phyloP scores from a whole-genome alignment of 495 filamentous ascomycete species.

The Tuber borchii region DNA sequence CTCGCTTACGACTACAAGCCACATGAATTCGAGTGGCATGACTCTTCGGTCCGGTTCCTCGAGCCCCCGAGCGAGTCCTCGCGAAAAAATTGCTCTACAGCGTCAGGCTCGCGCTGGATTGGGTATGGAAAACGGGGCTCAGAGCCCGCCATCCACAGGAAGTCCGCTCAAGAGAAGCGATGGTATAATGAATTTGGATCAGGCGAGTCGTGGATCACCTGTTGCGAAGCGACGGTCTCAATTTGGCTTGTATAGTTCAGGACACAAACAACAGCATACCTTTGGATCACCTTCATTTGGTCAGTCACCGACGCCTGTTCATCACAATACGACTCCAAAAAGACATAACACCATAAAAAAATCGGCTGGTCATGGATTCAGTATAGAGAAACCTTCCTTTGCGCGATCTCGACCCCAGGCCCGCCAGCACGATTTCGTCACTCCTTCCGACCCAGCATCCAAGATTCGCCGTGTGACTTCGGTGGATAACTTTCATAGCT shows the following conservation, averaged over 20 bases:
- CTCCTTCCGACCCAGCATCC: constrained; percentile 46
- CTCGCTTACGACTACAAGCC: constrained; percentile 34
- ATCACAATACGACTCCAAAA: constrained; percentile 28
- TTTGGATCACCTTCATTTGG: constrained; percentile 31
- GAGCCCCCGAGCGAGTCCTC: constrained; percentile 36
- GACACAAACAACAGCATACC: constrained; percentile 44
- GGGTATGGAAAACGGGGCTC: constrained; percentile 35
- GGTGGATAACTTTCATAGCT: constrained; percentile 56
- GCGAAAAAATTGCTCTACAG: constrained; percentile 33
- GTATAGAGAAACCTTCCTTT: constrained; percentile 34
- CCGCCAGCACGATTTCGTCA: constrained; percentile 47
- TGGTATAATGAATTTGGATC: constrained; percentile 77
- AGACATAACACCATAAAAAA: constrained; percentile 28
- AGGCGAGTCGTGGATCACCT: constrained; percentile 60
- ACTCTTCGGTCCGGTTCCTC: constrained; percentile 38
- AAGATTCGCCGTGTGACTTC: constrained; percentile 63
- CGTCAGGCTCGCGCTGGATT: constrained; percentile 35
- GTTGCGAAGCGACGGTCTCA: constrained; percentile 51
- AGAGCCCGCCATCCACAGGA: constrained; percentile 25
- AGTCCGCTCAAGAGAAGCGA: constrained; percentile 92
- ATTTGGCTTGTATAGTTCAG: constrained; percentile 44
- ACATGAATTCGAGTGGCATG: constrained; percentile 40
- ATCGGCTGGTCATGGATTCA: constrained; percentile 21
- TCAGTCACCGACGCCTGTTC: constrained; percentile 14
- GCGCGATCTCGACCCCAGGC: constrained; percentile 45